Evolutionary conservation across 257 asterid genomes (phyloP).

Genomic region (Verbascum thapsus): DNA sequence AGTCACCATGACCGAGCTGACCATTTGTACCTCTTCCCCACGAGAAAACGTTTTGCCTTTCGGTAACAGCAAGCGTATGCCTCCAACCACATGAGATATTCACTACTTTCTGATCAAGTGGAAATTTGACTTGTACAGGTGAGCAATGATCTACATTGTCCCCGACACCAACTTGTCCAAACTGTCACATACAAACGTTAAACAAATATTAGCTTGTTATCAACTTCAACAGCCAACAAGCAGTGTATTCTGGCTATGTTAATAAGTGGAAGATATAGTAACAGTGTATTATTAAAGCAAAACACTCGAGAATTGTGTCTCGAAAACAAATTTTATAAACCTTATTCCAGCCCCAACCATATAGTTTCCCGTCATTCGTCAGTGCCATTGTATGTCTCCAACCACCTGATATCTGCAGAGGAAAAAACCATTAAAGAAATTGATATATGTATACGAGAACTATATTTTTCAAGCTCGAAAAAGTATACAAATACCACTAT

Average conservation of each 20-base stretch:
- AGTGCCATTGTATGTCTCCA: slow-evolving; percentile 99
- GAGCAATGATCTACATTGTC: slow-evolving; percentile 86
- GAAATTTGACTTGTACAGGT: slow-evolving; percentile 77
- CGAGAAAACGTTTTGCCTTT: slow-evolving; percentile 79
- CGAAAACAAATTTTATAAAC: slow-evolving; percentile 34
- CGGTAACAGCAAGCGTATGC: slow-evolving; percentile 90
- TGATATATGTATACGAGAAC: not conserved
- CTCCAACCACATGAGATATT: slow-evolving; percentile 95
- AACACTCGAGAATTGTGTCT: too few species aligned
- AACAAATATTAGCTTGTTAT: slow-evolving; percentile 31
- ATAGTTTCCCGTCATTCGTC: slow-evolving; percentile 74
- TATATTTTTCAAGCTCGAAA: not conserved
- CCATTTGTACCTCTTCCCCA: slow-evolving; percentile 99
- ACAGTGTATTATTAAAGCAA: too few species aligned
- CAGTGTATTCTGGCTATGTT: too few species aligned
- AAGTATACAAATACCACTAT: not conserved
- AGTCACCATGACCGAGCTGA: slow-evolving; percentile 95
- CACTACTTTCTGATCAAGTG: slow-evolving; percentile 81
- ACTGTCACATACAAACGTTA: slow-evolving; percentile 46
- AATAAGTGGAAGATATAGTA: too few species aligned
- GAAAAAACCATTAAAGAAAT: slow-evolving; percentile 4
- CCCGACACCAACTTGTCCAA: slow-evolving; percentile 98
- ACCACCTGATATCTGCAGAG: slow-evolving; percentile 88
- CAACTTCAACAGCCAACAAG: not conserved
- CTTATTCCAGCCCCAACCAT: slow-evolving; percentile 99